These are phyloP conservation scores for Ustilago cynodontis DNA, from an alignment of 1,284 basidiomycete genomes.

Conservation along the genomic window DNA sequence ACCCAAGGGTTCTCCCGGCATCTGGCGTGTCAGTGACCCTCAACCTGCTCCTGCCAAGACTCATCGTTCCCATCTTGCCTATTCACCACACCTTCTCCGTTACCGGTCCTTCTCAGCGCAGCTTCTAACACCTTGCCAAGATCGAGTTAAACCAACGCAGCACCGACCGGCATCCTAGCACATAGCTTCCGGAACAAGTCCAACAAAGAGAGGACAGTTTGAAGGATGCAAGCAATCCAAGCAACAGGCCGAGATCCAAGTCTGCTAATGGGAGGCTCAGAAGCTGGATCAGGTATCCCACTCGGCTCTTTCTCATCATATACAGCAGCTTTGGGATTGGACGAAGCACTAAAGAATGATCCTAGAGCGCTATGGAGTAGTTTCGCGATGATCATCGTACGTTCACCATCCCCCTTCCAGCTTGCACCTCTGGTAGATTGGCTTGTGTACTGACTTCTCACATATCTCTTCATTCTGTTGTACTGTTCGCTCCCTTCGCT, in stretches of 20 bases:
- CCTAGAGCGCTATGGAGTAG: constrained; percentile 50
- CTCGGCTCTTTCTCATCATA: neutral
- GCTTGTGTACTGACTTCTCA: neutral
- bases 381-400: constrained; percentile 56
- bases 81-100: no score
- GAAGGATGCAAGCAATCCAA: neutral
- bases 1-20: neutral
- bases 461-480: neutral
- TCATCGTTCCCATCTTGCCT: no score
- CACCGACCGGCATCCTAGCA: no score
- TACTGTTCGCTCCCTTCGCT: neutral
- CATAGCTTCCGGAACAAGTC: neutral
- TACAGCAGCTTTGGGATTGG: neutral
- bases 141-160: constrained; percentile 4
- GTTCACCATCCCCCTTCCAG: neutral
- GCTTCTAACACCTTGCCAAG: no score
- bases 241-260: constrained; percentile 16
- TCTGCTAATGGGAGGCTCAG: constrained; percentile 37
- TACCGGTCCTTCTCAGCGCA: no score
- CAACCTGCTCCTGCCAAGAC: no score
- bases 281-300: constrained; percentile 1
- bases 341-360: constrained; percentile 38
- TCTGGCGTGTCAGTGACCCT: neutral
- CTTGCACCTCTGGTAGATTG: neutral
- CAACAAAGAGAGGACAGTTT: no score